Conservation (phyloP, 441 rosid genomes). For the Biscutella auriculata region DNA sequence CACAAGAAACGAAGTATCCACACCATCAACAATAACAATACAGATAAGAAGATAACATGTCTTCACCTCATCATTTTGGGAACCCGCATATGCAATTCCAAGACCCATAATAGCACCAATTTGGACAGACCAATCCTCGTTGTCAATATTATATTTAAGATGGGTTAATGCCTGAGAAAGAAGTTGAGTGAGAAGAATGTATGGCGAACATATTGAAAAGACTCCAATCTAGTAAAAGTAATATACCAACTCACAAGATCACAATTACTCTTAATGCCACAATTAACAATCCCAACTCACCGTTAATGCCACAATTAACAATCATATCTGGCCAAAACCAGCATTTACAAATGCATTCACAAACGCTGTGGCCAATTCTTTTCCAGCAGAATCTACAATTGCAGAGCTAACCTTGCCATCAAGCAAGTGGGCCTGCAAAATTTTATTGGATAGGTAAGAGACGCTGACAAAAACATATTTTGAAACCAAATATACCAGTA, state of each 20-base stretch:
- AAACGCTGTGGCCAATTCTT: slow-evolving; percentile 91
- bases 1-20: slow-evolving; percentile 62
- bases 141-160: slow-evolving; percentile 53
- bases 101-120: slow-evolving; percentile 97
- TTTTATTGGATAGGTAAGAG: background rate
- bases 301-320: slow-evolving; percentile 69
- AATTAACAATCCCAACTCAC: slow-evolving; percentile 89
- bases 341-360: slow-evolving; percentile 98
- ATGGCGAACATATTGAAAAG: background rate
- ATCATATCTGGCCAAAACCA: slow-evolving; percentile 81
- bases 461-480: background rate
- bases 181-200: slow-evolving; percentile 10
- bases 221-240: too few species aligned
- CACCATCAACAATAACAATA: slow-evolving; percentile 61
- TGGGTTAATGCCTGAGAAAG: slow-evolving; percentile 76
- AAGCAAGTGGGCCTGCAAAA: slow-evolving; percentile 77
- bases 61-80: slow-evolving; percentile 70
- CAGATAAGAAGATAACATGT: too few species aligned
- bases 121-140: slow-evolving; percentile 67
- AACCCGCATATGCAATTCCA: slow-evolving; percentile 89
- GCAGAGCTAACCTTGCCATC: slow-evolving; percentile 87
- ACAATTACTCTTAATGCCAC: slow-evolving; percentile 70
- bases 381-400: slow-evolving; percentile 87
- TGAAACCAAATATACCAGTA: background rate
- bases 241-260: slow-evolving; percentile 59